Conservation (phyloP, 2,329 filamentous ascomycete genomes). For the Coniella vitis region DNA sequence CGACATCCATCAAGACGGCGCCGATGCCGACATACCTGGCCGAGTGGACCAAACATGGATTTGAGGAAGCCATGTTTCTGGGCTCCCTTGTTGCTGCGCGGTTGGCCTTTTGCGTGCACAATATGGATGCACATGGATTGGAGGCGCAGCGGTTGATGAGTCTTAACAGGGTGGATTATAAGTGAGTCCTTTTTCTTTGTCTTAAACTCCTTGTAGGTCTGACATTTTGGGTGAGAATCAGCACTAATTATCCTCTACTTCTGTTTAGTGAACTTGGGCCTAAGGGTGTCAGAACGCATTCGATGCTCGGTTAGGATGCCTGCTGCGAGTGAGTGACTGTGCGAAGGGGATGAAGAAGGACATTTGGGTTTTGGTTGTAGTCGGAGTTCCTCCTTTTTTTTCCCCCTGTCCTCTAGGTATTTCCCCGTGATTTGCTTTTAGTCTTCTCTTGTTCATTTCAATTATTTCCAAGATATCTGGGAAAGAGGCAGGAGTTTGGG, state of each 20-base stretch:
- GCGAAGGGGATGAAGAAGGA: neutral
- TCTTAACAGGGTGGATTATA: conserved; percentile 52
- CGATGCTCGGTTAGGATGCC: conserved; percentile 39
- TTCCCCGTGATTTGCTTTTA: too few species aligned
- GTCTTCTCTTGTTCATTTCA: too few species aligned
- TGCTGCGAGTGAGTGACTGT: neutral
- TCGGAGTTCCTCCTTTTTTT: neutral
- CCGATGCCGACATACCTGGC: conserved; percentile 77
- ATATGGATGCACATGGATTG: conserved; percentile 43
- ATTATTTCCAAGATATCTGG: too few species aligned
- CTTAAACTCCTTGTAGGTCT: too few species aligned
- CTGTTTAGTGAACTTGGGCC: conserved; percentile 44
- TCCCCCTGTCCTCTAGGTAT: neutral
- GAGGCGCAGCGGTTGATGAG: conserved; percentile 52
- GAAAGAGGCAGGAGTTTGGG: too few species aligned
- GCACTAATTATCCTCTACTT: conserved; percentile 16
- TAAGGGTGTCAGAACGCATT: conserved; percentile 47
- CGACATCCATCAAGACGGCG: conserved; percentile 74
- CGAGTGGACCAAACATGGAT: conserved; percentile 77
- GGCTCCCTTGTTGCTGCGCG: conserved; percentile 78
- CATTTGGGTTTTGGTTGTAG: neutral
- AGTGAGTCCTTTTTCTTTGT: conserved; percentile 35
- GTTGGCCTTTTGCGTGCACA: conserved; percentile 52
- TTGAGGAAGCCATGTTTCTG: conserved; percentile 79
- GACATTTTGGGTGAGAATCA: neutral